phyloP scores from a whole-genome alignment of 345 rosid genomes.

The Cardamine occulta region DNA sequence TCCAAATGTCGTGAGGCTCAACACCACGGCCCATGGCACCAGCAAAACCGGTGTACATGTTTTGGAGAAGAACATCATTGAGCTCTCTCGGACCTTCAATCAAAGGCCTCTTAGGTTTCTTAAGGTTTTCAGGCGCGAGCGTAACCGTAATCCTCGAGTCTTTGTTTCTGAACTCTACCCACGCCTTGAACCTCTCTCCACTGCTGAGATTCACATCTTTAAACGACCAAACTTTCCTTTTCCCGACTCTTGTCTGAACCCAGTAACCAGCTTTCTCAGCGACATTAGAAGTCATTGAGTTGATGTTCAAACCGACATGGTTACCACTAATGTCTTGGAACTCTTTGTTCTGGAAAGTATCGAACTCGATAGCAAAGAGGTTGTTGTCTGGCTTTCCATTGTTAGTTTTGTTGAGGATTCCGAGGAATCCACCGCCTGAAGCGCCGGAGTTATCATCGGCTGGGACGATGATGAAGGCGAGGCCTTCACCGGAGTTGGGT shows the following conservation, averaged over 20 bases:
- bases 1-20: conserved; percentile 46
- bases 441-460: conserved; percentile 30
- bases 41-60: conserved; percentile 41
- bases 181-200: conserved; percentile 43
- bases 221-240: conserved; percentile 38
- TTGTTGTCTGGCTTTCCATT: conserved; percentile 32
- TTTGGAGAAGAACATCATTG: conserved; percentile 34
- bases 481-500: conserved; percentile 42
- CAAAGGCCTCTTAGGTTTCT: conserved; percentile 46
- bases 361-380: conserved; percentile 40
- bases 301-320: conserved; percentile 50
- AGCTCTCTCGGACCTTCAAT: conserved; percentile 38
- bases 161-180: conserved; percentile 42
- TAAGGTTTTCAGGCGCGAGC: conserved; percentile 35
- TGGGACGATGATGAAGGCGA: conserved; percentile 43
- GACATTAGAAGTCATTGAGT: conserved; percentile 40
- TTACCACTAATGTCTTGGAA: conserved; percentile 43
- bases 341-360: conserved; percentile 34
- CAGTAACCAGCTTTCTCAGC: conserved; percentile 41
- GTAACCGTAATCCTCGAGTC: conserved; percentile 34
- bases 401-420: conserved; percentile 46
- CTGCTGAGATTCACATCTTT: conserved; percentile 40
- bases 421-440: conserved; percentile 39
- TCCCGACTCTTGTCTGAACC: conserved; percentile 41
- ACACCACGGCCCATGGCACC: conserved; percentile 43